Conservation (phyloP, 345 rosid genomes). For the Citrus unshiu region DNA sequence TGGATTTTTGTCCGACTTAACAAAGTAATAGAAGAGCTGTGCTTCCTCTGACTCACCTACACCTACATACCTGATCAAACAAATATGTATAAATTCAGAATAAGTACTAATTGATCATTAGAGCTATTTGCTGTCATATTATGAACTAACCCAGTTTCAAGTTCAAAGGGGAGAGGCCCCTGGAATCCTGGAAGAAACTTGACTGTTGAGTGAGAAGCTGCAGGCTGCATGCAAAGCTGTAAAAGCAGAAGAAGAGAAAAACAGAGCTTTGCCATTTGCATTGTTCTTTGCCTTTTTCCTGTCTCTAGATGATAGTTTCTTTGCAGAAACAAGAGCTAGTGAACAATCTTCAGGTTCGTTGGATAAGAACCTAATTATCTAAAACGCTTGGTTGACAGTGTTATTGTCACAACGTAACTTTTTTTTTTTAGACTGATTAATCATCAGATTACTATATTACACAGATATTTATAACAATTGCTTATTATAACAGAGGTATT, state of each 20-base stretch:
- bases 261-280: not conserved
- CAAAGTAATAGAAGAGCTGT: slow-evolving; percentile 63
- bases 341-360: too few relatives aligned
- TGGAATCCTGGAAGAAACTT: slow-evolving; percentile 61
- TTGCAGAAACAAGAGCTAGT: too few relatives aligned
- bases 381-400: too few relatives aligned
- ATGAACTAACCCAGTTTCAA: slow-evolving; percentile 62
- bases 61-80: slow-evolving; percentile 43
- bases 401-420: too few relatives aligned
- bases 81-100: not conserved
- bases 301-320: too few relatives aligned
- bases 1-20: slow-evolving; percentile 55
- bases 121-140: too few relatives aligned
- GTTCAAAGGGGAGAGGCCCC: slow-evolving; percentile 62
- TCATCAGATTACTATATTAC: too few relatives aligned
- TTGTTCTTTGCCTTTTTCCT: not conserved
- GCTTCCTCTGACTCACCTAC: slow-evolving; percentile 46
- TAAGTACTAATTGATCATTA: too few relatives aligned
- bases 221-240: slow-evolving; percentile 2
- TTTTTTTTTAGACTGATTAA: too few relatives aligned
- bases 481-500: too few relatives aligned
- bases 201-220: slow-evolving; percentile 17
- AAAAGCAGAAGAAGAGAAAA: slow-evolving; percentile 9
- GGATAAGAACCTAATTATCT: too few relatives aligned
- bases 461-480: too few relatives aligned